Conservation (phyloP, 345 rosid species). For the Salix koriyanagi region DNA sequence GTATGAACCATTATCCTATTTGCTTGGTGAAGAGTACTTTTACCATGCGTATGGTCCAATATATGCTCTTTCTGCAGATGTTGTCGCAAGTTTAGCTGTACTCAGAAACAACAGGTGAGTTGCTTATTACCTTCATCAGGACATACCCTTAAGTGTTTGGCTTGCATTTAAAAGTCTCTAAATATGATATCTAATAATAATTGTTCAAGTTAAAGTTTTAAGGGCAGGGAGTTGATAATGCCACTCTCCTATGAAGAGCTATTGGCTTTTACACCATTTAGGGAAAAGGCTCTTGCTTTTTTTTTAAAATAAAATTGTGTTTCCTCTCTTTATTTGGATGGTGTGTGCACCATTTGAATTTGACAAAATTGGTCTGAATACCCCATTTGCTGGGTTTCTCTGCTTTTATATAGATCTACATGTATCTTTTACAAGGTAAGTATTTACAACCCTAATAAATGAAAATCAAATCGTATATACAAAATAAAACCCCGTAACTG, state of each 20-base stretch:
- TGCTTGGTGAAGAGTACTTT: constrained; percentile 88
- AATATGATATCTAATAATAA: not conserved
- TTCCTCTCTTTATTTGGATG: not conserved
- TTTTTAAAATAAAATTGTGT: not conserved
- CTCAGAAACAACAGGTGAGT: constrained; percentile 74
- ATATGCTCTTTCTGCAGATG: constrained; percentile 88
- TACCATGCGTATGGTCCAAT: constrained; percentile 94
- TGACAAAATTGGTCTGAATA: no score
- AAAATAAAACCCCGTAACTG: no score
- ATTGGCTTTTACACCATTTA: not conserved
- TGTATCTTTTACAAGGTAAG: no score
- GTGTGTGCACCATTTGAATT: not conserved
- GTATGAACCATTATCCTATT: constrained; percentile 70
- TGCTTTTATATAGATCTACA: no score
- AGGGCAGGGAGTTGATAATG: not conserved
- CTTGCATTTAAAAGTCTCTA: not conserved
- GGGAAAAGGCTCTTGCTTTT: not conserved
- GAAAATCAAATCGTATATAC: no score
- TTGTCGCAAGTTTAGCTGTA: constrained; percentile 72
- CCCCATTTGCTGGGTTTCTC: no score
- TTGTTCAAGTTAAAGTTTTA: not conserved
- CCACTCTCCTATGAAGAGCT: not conserved
- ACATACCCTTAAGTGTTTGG: not conserved
- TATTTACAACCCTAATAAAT: no score
- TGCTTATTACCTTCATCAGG: not conserved